Conservation (phyloP, 2,329 filamentous ascomycete genomes). For the Tolypocladium tropicale region DNA sequence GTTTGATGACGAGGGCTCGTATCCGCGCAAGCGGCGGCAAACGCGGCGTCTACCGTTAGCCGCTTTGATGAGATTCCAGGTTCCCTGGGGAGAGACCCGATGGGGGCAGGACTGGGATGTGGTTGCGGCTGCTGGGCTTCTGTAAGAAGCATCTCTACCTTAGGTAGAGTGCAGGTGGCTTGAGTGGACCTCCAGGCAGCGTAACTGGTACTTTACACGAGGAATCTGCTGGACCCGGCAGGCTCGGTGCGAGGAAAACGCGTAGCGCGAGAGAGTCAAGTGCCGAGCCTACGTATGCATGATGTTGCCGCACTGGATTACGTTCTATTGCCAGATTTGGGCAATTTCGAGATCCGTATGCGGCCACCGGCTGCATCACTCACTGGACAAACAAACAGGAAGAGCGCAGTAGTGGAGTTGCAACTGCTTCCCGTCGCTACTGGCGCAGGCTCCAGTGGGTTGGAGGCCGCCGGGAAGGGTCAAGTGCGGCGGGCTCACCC, state of each 20-base stretch:
- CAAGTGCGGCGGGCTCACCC: not conserved
- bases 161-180: not conserved
- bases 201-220: not conserved
- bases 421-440: no score
- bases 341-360: not conserved
- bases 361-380: not conserved
- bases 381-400: no score
- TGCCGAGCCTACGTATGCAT: not conserved
- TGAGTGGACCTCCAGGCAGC: not conserved
- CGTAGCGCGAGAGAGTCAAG: not conserved
- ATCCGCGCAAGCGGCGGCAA: not conserved
- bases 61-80: no score
- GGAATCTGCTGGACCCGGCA: not conserved
- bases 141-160: no score
- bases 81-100: not conserved
- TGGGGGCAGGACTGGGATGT: not conserved
- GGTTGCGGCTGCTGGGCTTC: not conserved
- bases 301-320: not conserved
- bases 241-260: not conserved
- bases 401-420: no score
- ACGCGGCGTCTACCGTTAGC: not conserved
- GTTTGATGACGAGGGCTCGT: not conserved
- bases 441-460: not conserved
- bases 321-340: not conserved
- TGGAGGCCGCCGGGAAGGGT: not conserved